Percentiles rank a stretch among this genome's conserved stretches.
phyloP scores from a whole-genome alignment of 192 early-diverging fungal genomes.

The Fimicolochytrium jonesii region DNA sequence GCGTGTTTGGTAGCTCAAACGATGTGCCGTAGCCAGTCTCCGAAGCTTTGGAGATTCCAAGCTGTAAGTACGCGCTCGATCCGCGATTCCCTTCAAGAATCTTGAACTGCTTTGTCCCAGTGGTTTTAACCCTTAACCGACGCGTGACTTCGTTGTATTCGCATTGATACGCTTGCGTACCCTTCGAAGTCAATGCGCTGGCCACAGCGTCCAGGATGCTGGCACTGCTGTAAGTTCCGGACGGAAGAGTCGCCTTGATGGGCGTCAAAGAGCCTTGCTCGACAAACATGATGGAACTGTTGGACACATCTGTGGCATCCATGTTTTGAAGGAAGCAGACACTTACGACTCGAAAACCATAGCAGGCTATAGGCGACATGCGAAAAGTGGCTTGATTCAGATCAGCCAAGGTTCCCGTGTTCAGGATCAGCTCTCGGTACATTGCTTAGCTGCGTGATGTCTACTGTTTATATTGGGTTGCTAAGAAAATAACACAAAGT shows the following conservation, averaged over 20 bases:
- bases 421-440: not conserved
- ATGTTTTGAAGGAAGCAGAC: slow-evolving; percentile 2
- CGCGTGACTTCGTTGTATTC: not conserved
- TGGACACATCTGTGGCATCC: not conserved
- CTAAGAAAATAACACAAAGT: slow-evolving; percentile 1
- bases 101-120: slow-evolving; percentile 4
- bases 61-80: not conserved
- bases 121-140: not conserved
- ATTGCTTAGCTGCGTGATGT: not conserved
- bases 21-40: not conserved
- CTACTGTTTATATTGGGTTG: not conserved
- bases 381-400: not conserved
- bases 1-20: not conserved
- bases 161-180: not conserved
- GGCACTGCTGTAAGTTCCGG: not conserved
- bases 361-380: not conserved
- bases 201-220: not conserved
- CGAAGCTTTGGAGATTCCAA: not conserved
- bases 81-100: not conserved
- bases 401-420: not conserved
- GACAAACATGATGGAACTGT: not conserved
- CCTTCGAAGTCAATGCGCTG: not conserved
- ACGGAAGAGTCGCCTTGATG: not conserved
- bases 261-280: not conserved
- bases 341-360: not conserved